Evolutionary conservation across 2,329 filamentous ascomycete species (phyloP).

Genomic region (Hymenoscyphus linearis): DNA sequence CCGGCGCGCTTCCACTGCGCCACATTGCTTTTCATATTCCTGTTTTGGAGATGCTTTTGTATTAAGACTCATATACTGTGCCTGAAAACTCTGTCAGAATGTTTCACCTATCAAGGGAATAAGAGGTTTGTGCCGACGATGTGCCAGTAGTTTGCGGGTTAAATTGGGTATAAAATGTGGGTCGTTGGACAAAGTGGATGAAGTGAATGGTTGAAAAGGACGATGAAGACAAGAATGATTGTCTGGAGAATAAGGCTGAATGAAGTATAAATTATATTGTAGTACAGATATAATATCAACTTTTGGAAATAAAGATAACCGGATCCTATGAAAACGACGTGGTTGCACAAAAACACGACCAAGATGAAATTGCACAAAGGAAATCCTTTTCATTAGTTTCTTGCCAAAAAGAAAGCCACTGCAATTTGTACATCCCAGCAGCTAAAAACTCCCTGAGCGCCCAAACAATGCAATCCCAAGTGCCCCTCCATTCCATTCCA

Average conservation of each 20-base stretch:
- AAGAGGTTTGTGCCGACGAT: background rate
- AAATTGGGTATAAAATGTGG: background rate
- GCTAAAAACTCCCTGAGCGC: background rate
- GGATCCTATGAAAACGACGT: background rate
- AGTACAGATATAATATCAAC: background rate
- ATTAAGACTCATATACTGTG: background rate
- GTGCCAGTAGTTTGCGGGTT: background rate
- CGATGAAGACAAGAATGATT: background rate
- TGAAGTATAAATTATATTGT: background rate
- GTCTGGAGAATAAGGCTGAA: background rate
- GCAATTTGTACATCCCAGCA: background rate
- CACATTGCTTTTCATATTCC: constrained; percentile 27
- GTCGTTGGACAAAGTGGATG: background rate
- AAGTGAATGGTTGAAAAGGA: background rate
- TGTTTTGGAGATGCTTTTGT: background rate
- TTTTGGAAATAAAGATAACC: background rate
- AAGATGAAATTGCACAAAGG: background rate
- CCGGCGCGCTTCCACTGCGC: constrained; percentile 36
- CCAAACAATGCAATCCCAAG: background rate
- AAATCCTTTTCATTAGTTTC: background rate
- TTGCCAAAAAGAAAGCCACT: background rate
- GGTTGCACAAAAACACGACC: background rate
- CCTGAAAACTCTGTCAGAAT: background rate
- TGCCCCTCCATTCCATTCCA: background rate
- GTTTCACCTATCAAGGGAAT: background rate